Evolutionary conservation across 2,329 filamentous ascomycete genomes (phyloP).

Genomic region (Scedosporium aurantiacum): DNA sequence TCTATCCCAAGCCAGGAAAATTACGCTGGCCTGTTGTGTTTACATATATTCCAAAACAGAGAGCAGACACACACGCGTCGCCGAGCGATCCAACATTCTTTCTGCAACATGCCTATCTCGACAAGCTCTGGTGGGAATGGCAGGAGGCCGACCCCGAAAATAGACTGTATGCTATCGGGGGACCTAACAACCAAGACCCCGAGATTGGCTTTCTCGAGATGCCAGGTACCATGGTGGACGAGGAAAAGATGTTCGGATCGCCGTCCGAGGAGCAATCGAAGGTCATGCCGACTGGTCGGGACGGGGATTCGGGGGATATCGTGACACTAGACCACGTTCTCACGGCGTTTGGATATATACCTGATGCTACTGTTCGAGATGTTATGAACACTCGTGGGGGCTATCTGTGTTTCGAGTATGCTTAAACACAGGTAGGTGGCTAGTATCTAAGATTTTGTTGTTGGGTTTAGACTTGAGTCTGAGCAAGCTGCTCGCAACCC

Average conservation of each 20-base stretch:
- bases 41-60: conserved; percentile 10
- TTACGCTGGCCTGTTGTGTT: neutral
- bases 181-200: too few relatives aligned
- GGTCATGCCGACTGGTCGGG: neutral
- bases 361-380: conserved; percentile 14
- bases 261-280: neutral
- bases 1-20: conserved; percentile 11
- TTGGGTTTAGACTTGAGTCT: too few relatives aligned
- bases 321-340: conserved; percentile 17
- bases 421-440: too few relatives aligned
- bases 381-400: conserved; percentile 18
- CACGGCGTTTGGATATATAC: conserved; percentile 17
- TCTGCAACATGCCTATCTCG: conserved; percentile 16
- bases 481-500: too few relatives aligned
- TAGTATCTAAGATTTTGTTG: too few relatives aligned
- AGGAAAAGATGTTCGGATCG: neutral
- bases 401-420: conserved; percentile 17
- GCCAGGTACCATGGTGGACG: too few relatives aligned
- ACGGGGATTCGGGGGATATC: conserved; percentile 11
- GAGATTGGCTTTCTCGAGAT: too few relatives aligned
- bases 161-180: neutral
- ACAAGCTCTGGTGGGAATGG: conserved; percentile 17
- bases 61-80: conserved; percentile 3
- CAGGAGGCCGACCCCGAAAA: conserved; percentile 7
- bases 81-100: conserved; percentile 22